Base-by-base conservation (phyloP, 2,329 filamentous ascomycete species). In the Pseudohalonectria lignicola region DNA sequence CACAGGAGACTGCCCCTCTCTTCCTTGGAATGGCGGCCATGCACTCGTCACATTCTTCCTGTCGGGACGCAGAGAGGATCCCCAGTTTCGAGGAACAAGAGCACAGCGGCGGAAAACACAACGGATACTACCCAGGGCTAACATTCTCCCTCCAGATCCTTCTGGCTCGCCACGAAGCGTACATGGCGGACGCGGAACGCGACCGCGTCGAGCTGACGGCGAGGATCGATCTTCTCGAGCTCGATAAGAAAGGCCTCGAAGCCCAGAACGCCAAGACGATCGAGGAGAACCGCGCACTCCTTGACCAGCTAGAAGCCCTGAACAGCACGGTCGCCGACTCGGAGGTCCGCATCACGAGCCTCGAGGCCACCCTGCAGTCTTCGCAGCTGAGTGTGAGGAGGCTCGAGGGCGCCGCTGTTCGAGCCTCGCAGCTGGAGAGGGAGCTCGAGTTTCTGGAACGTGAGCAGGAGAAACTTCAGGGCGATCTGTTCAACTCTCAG, bases 161-260 rank as follows among this genome's bases (percentile, higher is more conserved):
- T 40, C 76, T 98, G 31, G 78, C 82, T 46, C 82, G 90, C 51
- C 88, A 98, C 73, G 88, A 96, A 67, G 79, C 84, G 42, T 95
- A 94, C 61, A 90, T 95, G 71, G 81, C 81, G 49, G 86, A 94
- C 58, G 86, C 88, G 42, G 87, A 94, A 66, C 77, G 79, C 49
- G 87, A 95, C 56, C 83, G 88, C 43, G 65, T 70, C 43, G 75
- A 80, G 43, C 77, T 95, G 61, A 71, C 75, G 32, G 60, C 66
- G 34, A 83, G 75, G 44, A 87, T 95, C 54, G 79, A 83, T 49
- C 71, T 71, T 45, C 69, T 98, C 37, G 86, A 94, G 62, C 61
- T 61, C 50, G 74, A 78, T 49, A 94, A 94, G 62, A 69, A 66
- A 51, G 66, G 75, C 43, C 73, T 93, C 43, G 85, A 94, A 59